A percentile compares a stretch with the other conserved stretches of the same genome.
Conservation (phyloP, 257 asterid species). For the Solanum dulcamara region DNA sequence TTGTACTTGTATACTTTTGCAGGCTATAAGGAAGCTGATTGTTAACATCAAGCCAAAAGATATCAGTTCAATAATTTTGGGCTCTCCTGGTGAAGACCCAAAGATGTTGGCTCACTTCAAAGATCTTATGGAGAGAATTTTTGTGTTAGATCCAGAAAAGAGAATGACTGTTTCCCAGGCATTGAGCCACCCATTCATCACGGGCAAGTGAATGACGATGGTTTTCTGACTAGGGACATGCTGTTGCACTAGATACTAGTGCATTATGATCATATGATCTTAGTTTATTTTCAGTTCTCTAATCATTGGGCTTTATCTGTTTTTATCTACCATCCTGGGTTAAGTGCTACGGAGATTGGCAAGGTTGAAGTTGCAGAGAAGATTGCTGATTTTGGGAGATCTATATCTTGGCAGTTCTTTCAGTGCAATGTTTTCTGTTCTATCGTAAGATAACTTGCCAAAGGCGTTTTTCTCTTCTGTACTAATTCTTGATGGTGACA, state of each 20-base stretch:
- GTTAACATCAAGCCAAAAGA: slow-evolving; percentile 89
- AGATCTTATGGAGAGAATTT: slow-evolving; percentile 85
- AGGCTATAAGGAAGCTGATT: slow-evolving; percentile 73
- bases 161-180: slow-evolving; percentile 93
- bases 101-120: slow-evolving; percentile 85
- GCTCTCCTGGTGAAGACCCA: slow-evolving; percentile 91
- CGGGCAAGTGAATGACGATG: slow-evolving; percentile 99
- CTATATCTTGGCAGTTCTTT: slow-evolving; percentile 67
- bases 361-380: slow-evolving; percentile 41
- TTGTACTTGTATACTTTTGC: slow-evolving; percentile 15
- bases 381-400: slow-evolving; percentile 43
- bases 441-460: slow-evolving; percentile 91
- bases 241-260: slow-evolving; percentile 63
- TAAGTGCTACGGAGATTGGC: slow-evolving; percentile 42
- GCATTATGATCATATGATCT: slow-evolving; percentile 44
- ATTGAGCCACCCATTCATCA: slow-evolving; percentile 96
- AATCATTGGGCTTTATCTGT: slow-evolving; percentile 64
- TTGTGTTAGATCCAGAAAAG: slow-evolving; percentile 94
- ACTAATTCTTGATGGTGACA: slow-evolving; percentile 53
- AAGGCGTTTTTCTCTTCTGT: slow-evolving; percentile 69
- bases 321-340: slow-evolving; percentile 61
- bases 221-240: slow-evolving; percentile 60
- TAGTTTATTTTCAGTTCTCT: slow-evolving; percentile 53
- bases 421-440: slow-evolving; percentile 93
- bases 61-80: slow-evolving; percentile 59